A percentile compares a stretch with the other conserved stretches of the same genome.
Conservation (phyloP, 2,329 filamentous ascomycete genomes). For the Daldinia eschscholtzii region DNA sequence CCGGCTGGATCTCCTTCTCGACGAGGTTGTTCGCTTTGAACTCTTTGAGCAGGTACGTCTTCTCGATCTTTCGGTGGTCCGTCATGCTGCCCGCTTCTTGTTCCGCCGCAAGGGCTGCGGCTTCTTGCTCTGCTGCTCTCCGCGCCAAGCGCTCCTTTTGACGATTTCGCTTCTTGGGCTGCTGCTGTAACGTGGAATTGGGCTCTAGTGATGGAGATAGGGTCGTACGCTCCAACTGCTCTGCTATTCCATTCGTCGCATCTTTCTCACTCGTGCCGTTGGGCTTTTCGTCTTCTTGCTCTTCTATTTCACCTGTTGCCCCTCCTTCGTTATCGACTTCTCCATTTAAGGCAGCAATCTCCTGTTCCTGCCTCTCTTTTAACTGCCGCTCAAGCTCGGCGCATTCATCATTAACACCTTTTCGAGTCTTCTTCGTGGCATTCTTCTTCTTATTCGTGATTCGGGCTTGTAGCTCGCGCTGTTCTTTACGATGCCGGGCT, state of each 20-base stretch:
- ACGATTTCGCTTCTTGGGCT: slow-evolving; percentile 82
- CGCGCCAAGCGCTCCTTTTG: slow-evolving; percentile 92
- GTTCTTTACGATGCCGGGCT: slow-evolving; percentile 86
- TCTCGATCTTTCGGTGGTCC: slow-evolving; percentile 78
- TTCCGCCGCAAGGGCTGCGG: slow-evolving; percentile 74
- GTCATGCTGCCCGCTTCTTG: slow-evolving; percentile 81
- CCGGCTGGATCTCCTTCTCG: slow-evolving; percentile 85
- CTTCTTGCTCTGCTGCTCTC: slow-evolving; percentile 86
- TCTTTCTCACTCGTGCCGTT: slow-evolving; percentile 41
- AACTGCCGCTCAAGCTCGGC: slow-evolving; percentile 75
- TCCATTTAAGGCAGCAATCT: slow-evolving; percentile 63
- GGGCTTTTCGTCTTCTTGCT: slow-evolving; percentile 25
- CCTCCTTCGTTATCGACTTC: slow-evolving; percentile 14
- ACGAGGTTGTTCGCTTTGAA: slow-evolving; percentile 74
- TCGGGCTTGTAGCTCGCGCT: slow-evolving; percentile 84
- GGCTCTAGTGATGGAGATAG: slow-evolving; percentile 34
- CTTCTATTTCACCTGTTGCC: slow-evolving; percentile 9
- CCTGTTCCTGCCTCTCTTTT: slow-evolving; percentile 74
- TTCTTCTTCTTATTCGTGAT: slow-evolving; percentile 97
- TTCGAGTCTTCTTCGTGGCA: slow-evolving; percentile 87
- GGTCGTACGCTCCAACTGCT: slow-evolving; percentile 40
- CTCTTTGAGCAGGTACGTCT: slow-evolving; percentile 74
- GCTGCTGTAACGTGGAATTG: slow-evolving; percentile 33
- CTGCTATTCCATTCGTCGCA: slow-evolving; percentile 40
- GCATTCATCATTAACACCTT: slow-evolving; percentile 81